Evolutionary conservation across 768 basidiomycete species (phyloP).

Genomic region (Termitomyces sp.): DNA sequence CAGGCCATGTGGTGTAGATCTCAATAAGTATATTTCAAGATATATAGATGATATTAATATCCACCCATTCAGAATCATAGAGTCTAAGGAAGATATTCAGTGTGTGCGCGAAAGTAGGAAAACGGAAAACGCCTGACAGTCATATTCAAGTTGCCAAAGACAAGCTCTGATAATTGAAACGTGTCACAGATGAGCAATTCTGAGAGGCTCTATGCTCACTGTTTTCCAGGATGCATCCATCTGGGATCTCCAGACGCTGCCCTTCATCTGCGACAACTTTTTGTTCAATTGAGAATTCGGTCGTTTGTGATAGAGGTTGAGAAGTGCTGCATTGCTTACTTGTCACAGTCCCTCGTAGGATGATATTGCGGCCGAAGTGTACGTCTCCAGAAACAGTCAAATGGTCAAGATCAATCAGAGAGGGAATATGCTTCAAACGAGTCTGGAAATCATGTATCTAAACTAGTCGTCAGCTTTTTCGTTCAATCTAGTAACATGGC

Average conservation of each 20-base stretch:
- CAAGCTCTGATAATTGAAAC: conserved; percentile 44
- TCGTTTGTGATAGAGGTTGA: background rate
- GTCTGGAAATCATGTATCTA: conserved; percentile 71
- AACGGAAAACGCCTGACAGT: conserved; percentile 37
- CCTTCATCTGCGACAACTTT: conserved; percentile 61
- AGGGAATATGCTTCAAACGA: conserved; percentile 78
- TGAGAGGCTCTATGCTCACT: conserved; percentile 25
- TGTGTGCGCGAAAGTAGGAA: background rate
- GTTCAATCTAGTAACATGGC: conserved; percentile 30
- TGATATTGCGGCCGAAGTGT: conserved; percentile 67
- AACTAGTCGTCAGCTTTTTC: background rate
- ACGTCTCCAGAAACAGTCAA: conserved; percentile 79
- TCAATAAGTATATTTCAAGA: background rate
- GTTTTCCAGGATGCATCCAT: conserved; percentile 60
- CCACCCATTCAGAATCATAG: background rate
- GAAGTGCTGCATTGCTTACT: conserved; percentile 24
- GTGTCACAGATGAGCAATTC: background rate
- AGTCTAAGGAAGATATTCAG: background rate
- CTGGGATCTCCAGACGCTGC: conserved; percentile 61
- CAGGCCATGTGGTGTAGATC: background rate
- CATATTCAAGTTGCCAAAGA: conserved; percentile 75
- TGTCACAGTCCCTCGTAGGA: conserved; percentile 76
- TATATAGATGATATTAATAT: background rate
- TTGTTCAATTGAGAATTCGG: background rate
- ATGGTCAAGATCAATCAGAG: conserved; percentile 76